Base-by-base conservation (phyloP, 2,329 filamentous ascomycete genomes). In the Madurella fahalii region DNA sequence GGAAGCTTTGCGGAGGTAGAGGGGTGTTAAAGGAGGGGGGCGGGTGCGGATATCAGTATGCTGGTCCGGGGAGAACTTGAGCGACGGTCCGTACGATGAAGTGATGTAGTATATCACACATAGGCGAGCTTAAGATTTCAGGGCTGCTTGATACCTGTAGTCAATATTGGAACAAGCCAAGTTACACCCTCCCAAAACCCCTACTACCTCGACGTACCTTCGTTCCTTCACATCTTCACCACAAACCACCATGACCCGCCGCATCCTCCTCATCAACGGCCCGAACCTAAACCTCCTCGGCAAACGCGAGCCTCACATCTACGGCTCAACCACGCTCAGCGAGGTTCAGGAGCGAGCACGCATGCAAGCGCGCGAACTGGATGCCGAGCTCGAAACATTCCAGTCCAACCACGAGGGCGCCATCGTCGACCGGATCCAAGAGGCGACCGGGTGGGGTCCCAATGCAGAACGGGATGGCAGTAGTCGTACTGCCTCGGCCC, bases 281-380 rank as follows among this genome's bases (percentile, higher is more conserved):
- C 87, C 87, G 32, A 92, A 92, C 69, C 84, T 92, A 63, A 91
- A 91, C 72, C 84, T 92, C 47, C 80, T 92, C 31, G 88, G 88
- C 37, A 86, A 82, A 12, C 79, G 89, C 18, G 87, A 93, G 68
- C 87, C 88, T 15, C 73, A 83, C 30, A 79, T 90, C 64, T 91
- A 92, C 73, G 88, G 88, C 65, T 77, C 74, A 57, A 84, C 83
- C 0, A 90, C 87, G 0, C 82, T 92, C 12, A 48, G 74, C 17
- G 81, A 89, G 60, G 78, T 92, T 15, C 76, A 83, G 45, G 56
- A 69, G 2, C 62, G 72, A 9, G 79, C 80, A 20, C 64, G 73
- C 47, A 57, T 71, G 0, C 82, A 85, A 57, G 82, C 81, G 32
- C 46, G 69, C 0, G 59, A 67, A 0, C 76, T 83, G 2, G 74